Percentiles rank a stretch among this genome's conserved stretches.
Evolutionary conservation across 306 rosid species (phyloP).

Genomic region (Vigna reflexopilosa): DNA sequence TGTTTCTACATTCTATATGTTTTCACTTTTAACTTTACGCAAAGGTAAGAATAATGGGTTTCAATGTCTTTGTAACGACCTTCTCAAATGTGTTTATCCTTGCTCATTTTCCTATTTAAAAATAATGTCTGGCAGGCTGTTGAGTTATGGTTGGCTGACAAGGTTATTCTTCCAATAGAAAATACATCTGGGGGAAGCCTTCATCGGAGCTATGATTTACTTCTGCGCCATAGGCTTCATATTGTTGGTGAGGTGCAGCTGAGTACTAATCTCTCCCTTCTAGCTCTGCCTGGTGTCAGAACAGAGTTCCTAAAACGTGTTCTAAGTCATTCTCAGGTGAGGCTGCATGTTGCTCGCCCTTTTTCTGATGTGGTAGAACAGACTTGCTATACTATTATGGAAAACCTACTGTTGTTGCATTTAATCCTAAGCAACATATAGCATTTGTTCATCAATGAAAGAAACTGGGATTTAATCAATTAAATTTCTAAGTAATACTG

Average conservation of each 20-base stretch:
- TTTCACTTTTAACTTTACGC: neutral
- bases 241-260: slow-evolving; percentile 83
- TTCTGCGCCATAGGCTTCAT: slow-evolving; percentile 82
- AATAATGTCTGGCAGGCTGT: slow-evolving; percentile 59
- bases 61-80: slow-evolving; percentile 32
- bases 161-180: slow-evolving; percentile 76
- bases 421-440: slow-evolving; percentile 25
- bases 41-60: neutral
- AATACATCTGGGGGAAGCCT: slow-evolving; percentile 76
- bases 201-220: slow-evolving; percentile 82
- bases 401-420: slow-evolving; percentile 1
- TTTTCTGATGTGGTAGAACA: slow-evolving; percentile 10
- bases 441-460: neutral
- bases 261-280: slow-evolving; percentile 65
- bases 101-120: slow-evolving; percentile 9
- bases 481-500: slow-evolving; percentile 1
- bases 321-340: slow-evolving; percentile 75
- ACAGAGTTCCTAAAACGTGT: slow-evolving; percentile 66
- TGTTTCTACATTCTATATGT: too few species aligned
- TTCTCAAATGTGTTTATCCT: slow-evolving; percentile 22
- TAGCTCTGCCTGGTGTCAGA: slow-evolving; percentile 74
- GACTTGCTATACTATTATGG: neutral
- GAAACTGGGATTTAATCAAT: slow-evolving; percentile 10
- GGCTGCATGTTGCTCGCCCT: slow-evolving; percentile 14
- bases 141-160: slow-evolving; percentile 74